phyloP scores from a whole-genome alignment of 2,329 filamentous ascomycete species.

The Claviceps pusilla region DNA sequence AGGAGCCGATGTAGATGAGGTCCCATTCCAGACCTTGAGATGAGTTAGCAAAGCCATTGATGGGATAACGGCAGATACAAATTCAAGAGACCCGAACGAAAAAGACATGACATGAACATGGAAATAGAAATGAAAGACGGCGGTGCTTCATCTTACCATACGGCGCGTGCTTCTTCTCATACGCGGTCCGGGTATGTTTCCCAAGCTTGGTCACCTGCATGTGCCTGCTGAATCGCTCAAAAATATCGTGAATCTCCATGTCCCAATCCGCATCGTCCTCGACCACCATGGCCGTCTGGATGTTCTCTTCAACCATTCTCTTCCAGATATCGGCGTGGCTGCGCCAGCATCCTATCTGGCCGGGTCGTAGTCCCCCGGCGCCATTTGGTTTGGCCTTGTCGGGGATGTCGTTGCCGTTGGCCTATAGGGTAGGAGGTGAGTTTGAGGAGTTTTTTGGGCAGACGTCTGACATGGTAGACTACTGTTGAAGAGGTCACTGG shows the following conservation, averaged over 20 bases:
- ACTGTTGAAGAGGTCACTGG: neutral
- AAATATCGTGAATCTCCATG: neutral
- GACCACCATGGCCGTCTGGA: slow-evolving; percentile 1
- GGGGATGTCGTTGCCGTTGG: neutral
- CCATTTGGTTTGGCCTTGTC: neutral
- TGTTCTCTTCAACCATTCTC: neutral
- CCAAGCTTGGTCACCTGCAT: neutral
- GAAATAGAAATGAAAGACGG: too few relatives aligned
- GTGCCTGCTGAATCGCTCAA: neutral
- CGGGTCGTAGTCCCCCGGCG: neutral
- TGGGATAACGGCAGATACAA: too few relatives aligned
- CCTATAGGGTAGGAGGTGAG: neutral
- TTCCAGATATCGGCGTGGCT: neutral
- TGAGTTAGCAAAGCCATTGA: too few relatives aligned
- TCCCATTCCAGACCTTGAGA: slow-evolving; percentile 1
- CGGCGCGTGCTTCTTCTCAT: neutral
- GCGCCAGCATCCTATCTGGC: slow-evolving; percentile 1
- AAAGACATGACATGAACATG: neutral
- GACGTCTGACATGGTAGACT: neutral
- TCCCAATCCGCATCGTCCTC: slow-evolving; percentile 3
- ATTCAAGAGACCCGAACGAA: too few relatives aligned
- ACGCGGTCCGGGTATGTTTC: neutral
- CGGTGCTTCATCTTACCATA: neutral
- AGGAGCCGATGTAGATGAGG: neutral
- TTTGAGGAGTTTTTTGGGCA: neutral